Base-by-base conservation (phyloP, 108 stramenopile genomes). In the Pseudonitzschia multistriata region DNA sequence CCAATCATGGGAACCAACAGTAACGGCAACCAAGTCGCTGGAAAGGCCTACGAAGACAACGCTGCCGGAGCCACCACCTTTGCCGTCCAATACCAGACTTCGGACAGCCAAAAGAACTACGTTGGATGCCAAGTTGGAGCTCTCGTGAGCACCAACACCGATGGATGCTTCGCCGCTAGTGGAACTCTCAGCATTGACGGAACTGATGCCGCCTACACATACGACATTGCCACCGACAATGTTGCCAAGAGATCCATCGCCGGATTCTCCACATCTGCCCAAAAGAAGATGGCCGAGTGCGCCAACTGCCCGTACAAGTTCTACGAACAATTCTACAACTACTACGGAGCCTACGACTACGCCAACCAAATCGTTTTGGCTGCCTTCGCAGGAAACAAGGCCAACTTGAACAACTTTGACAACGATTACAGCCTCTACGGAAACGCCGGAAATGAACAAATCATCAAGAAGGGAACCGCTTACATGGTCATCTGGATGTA, bases 401-500 rank as follows among this genome's bases (percentile, higher is more conserved):
- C 88, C 27, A 47, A 57, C 6, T 85, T 89, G 42, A 29, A 21
- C 13, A 85, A 84, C 55, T 89, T 88, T 15, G 73, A 89, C 48
- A 85, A 78, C 27, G 81, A 78, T 28, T 72, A 72, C 30, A 24
- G 71, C 29, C 29, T 25, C 13, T 78, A 64, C 37, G 52, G 50
- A 31, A 11, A 45, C 15, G 56, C 36, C 8, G 78, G 78, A 65
- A 68, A 35, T 36, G 47, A 30, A 64, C 79, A 85, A 56, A 75
- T 72, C 27, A 85, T 82, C 72, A 85, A 82, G 68, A 94, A 86
- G 63, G 85, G 81, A 28, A 81, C 81, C 19, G 67, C 69, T 5
- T 78, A 69, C 80, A 74, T 94, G 81, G 74, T 68, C 34, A 56
- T 88, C 54, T 89, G 74, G 70, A 88, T 92, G 88, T 90, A 89